Base-by-base conservation (phyloP, 306 rosid species). In the Hippophae tibetana region DNA sequence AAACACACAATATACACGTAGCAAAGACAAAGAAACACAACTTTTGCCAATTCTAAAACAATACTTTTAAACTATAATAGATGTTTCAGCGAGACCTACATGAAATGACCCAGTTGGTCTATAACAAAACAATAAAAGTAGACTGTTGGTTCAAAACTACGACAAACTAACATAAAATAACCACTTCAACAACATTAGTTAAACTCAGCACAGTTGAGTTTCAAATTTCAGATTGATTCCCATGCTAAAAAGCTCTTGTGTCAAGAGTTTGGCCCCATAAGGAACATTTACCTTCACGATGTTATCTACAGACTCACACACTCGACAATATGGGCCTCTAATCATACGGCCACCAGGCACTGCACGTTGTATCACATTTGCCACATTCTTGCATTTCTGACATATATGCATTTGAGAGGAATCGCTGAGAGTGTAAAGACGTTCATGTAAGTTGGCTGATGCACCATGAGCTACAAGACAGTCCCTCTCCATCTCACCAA, bases 401-500 rank as follows among this genome's bases (percentile, higher is more conserved):
- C 97, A 88, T 27, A 93, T 74, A 9, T 80, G 83, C 77, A 93
- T 86, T 77, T 84, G 85, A 42, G 97, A 93, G 43, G 82, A 93
- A 72, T 86, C 99, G 7, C 97, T 92, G 14, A 93, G 89, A 0
- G 96, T 93, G n/a, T 80, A 93, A 41, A 93, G 89, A 8, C 99
- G 96, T 48, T 93, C 99, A 9, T 93, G 86, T 67, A 93, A 71
- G 78, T 93, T 93, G 38, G 97, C 93, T 0, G 99, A 88, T 27
- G 99, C 99, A 42, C 99, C 99, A 5, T 93, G 99, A 11, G 99
- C 99, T 6, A 93, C 78, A 10, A 93, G 81, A 70, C 99, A 93
- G 71, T 93, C 99, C 5, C 99, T 87, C 75, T 93, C 99, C 99
- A 93, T 93, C 69, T 93, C 99, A 40, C 99, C 99, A 10, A 93